Evolutionary conservation across 768 basidiomycete species (phyloP).

Genomic region (Serendipita sp.): DNA sequence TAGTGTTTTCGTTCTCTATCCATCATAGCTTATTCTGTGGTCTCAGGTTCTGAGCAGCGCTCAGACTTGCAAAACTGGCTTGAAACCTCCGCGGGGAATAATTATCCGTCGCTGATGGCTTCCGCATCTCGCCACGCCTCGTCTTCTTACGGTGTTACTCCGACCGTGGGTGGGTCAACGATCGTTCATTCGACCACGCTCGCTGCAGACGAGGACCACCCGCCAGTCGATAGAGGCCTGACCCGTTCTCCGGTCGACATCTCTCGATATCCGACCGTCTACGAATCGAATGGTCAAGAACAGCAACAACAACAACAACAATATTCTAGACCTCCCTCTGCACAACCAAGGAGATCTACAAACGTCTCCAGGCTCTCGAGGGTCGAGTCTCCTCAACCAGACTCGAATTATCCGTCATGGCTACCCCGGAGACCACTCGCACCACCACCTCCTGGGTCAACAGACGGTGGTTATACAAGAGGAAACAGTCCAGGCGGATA

Average conservation of each 20-base stretch:
- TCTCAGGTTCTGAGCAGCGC: background rate
- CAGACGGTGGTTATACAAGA: slow-evolving; percentile 6
- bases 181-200: background rate
- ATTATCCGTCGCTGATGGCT: background rate
- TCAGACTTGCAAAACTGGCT: background rate
- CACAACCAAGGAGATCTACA: background rate
- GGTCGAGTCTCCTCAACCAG: background rate
- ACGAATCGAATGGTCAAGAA: slow-evolving; percentile 28
- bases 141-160: background rate
- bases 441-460: slow-evolving; percentile 45
- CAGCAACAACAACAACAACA: slow-evolving; percentile 17
- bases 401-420: slow-evolving; percentile 54
- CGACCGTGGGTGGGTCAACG: background rate
- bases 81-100: too few relatives aligned
- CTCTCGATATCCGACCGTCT: slow-evolving; percentile 15
- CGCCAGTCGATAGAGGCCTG: slow-evolving; percentile 13
- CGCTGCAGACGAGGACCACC: slow-evolving; percentile 11
- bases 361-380: background rate
- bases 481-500: slow-evolving; percentile 7
- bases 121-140: background rate
- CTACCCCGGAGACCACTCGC: slow-evolving; percentile 63
- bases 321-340: background rate
- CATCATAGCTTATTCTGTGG: background rate
- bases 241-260: slow-evolving; percentile 9
- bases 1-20: background rate